phyloP scores from a whole-genome alignment of 1,284 basidiomycete genomes.

The Cryptococcus maquisensis region DNA sequence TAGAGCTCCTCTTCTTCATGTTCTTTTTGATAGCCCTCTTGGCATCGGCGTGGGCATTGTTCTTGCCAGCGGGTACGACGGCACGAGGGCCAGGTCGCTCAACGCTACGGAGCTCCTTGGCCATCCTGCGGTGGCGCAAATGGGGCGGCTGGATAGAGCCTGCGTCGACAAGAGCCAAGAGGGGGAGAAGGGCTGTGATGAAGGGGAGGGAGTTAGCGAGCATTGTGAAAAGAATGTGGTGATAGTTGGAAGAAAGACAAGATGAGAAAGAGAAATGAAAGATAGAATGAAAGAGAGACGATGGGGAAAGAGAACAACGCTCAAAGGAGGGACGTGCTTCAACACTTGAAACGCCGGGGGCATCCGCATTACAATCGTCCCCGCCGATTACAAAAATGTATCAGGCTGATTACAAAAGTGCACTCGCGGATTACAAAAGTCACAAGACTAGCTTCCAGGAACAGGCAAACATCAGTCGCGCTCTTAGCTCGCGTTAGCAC shows the following conservation, averaged over 20 bases:
- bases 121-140: constrained; percentile 23
- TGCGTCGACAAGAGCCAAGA: constrained; percentile 18
- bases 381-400: too few relatives aligned
- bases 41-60: constrained; percentile 24
- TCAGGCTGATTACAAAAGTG: too few relatives aligned
- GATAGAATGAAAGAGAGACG: too few relatives aligned
- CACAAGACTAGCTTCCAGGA: too few relatives aligned
- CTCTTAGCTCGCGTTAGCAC: too few relatives aligned
- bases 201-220: constrained; percentile 25
- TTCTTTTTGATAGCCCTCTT: constrained; percentile 26
- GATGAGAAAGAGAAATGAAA: background rate
- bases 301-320: too few relatives aligned
- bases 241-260: background rate
- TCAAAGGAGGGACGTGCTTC: too few relatives aligned
- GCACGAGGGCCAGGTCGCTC: constrained; percentile 7
- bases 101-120: constrained; percentile 5
- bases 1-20: constrained; percentile 23
- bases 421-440: too few relatives aligned
- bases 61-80: constrained; percentile 12
- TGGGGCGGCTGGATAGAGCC: constrained; percentile 21
- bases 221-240: constrained; percentile 13
- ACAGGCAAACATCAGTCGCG: too few relatives aligned
- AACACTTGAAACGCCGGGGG: too few relatives aligned
- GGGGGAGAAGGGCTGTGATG: constrained; percentile 30
- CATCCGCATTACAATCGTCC: too few relatives aligned